Evolutionary conservation across 305 asterid species (phyloP), one percentile per base, ranked within the genome.

Genomic region (Solanum chacoense): DNA sequence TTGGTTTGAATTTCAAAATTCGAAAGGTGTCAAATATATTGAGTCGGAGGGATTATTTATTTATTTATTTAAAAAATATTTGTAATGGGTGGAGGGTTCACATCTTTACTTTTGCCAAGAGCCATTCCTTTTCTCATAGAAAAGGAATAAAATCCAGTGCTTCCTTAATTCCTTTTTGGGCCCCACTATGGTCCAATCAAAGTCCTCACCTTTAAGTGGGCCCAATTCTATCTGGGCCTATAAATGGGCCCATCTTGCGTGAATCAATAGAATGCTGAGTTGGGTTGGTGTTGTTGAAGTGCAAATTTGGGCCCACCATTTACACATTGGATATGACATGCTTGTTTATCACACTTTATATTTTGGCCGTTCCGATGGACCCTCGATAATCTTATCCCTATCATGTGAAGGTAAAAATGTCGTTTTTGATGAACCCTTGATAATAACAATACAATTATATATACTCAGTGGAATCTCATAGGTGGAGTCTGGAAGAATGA

Each of bases 201-300:
- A 83, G 86, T 24, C 88, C 89, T 87, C 59, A 89, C 75, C 72
- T 55, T 50, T 63, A 65, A 14, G 89, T 89, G 95, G 94, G 92
- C 91, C 93, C 90, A 11, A 10, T 11, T 9, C 3, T 90, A 88
- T 81, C 88, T 74, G 91, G 92, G 91, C 85, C 65, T 83, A 10
- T 6, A 32, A 18, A 50, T 11, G 91, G 91, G 88, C 89, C 92
- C 93, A 74, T 20, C 89, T 93, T 93, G 95, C 91, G 93, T 93
- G 90, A 92, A 86, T 88, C 78, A 89, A 90, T 90, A 90, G 93
- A 91, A 88, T 88, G 90, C 67, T 93, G 96, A 93, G 90, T 90
- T 94, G 96, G 94, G 95, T 94, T 92, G 94, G 94, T 93, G 93
- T 91, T 87, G 91, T 86, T 86, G 90, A 88, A 94, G 95, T 95